Conservation (phyloP, 2,329 filamentous ascomycete species). For the Fusarium sublunatum region DNA sequence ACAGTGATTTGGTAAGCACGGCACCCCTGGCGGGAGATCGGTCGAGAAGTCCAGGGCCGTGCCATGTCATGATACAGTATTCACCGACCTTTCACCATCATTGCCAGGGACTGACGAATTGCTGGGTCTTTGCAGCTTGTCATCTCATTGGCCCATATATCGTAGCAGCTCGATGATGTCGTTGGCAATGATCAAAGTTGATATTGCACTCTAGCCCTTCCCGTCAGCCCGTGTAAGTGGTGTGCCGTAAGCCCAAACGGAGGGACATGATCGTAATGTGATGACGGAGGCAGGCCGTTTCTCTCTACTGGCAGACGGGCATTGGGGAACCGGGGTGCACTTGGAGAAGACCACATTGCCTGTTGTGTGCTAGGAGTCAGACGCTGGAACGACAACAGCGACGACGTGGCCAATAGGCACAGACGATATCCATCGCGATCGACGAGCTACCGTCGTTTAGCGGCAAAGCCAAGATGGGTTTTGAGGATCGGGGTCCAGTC, state of each 20-base stretch:
- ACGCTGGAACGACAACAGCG: not conserved
- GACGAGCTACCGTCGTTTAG: slow-evolving; percentile 42
- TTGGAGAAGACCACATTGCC: not conserved
- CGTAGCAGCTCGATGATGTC: slow-evolving; percentile 1
- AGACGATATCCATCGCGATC: slow-evolving; percentile 35
- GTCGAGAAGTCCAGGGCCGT: slow-evolving; percentile 12
- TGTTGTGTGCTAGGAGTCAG: not conserved
- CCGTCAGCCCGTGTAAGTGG: not conserved
- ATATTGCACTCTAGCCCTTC: not conserved
- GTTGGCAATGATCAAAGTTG: not conserved
- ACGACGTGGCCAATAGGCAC: slow-evolving; percentile 11
- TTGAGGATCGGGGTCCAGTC: slow-evolving; percentile 27
- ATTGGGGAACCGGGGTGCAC: slow-evolving; percentile 12
- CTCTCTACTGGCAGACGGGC: not conserved
- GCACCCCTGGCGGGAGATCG: slow-evolving; percentile 4
- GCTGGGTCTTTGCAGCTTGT: slow-evolving; percentile 4
- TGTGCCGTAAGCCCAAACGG: slow-evolving; percentile 13
- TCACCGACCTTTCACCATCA: slow-evolving; percentile 21
- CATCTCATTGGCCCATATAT: slow-evolving; percentile 14
- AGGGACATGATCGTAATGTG: slow-evolving; percentile 10
- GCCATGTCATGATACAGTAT: not conserved
- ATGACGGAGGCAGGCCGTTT: slow-evolving; percentile 8
- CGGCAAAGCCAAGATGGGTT: slow-evolving; percentile 42
- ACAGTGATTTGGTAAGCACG: not conserved
- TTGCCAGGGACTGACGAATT: slow-evolving; percentile 10